Evolutionary conservation across 805 yeast species (phyloP).

Genomic region (Pichia nanzhaoensis): DNA sequence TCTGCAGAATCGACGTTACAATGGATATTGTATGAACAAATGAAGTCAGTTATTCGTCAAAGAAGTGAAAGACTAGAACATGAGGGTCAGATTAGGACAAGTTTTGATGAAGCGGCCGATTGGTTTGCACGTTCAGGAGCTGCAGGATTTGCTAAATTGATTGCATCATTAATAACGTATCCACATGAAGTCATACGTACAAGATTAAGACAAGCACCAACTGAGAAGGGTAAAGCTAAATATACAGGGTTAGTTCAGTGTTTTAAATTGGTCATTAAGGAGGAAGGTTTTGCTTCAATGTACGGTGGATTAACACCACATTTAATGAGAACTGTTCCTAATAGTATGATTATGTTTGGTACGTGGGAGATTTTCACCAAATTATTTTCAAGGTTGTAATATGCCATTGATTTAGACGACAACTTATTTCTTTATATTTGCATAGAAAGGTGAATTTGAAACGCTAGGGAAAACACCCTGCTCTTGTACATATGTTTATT

Average conservation of each 20-base stretch:
- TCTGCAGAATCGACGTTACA: conserved; percentile 89
- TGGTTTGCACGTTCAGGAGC: conserved; percentile 97
- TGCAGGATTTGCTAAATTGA: conserved; percentile 92
- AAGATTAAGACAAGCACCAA: conserved; percentile 89
- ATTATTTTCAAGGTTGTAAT: conserved; percentile 35
- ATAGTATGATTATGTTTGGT: conserved; percentile 97
- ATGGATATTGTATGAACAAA: conserved; percentile 95
- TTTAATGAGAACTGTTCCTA: conserved; percentile 92
- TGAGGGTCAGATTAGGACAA: conserved; percentile 35
- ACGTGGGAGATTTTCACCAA: conserved; percentile 88
- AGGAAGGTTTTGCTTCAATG: conserved; percentile 89
- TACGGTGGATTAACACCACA: conserved; percentile 98
- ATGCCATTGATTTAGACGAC: too few species aligned
- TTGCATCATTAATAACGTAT: conserved; percentile 87
- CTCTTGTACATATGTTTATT: too few species aligned
- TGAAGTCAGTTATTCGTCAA: conserved; percentile 62
- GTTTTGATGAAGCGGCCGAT: conserved; percentile 62
- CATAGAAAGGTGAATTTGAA: too few species aligned
- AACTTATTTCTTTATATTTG: too few species aligned
- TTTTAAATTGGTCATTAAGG: conserved; percentile 75
- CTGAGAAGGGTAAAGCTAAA: conserved; percentile 60
- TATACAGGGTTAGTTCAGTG: conserved; percentile 88
- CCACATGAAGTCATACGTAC: conserved; percentile 98
- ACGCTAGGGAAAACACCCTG: neutral
- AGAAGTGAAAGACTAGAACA: conserved; percentile 36